Evolutionary conservation across 306 rosid genomes (phyloP).

Genomic region (Rubus idaeus): DNA sequence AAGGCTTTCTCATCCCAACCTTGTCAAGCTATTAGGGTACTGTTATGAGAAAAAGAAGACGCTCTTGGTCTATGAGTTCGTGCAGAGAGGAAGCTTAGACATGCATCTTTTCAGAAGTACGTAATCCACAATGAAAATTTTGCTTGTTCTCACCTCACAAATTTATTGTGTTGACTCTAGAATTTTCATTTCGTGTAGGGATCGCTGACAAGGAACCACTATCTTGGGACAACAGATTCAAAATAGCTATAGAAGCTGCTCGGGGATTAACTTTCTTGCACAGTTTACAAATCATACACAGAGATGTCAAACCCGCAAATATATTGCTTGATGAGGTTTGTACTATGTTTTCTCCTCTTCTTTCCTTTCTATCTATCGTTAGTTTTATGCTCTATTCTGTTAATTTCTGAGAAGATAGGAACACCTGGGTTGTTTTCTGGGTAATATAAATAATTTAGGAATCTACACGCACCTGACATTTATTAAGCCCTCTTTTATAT

Average conservation of each 20-base stretch:
- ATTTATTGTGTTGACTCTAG: conserved; percentile 6
- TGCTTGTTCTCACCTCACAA: no score
- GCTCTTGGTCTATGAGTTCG: conserved; percentile 79
- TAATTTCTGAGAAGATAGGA: background rate
- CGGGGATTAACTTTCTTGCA: conserved; percentile 77
- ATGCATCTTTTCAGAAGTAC: conserved; percentile 79
- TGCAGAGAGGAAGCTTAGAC: conserved; percentile 49
- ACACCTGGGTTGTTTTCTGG: background rate
- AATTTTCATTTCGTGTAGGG: conserved; percentile 38
- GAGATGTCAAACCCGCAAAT: conserved; percentile 86
- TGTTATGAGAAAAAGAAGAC: conserved; percentile 58
- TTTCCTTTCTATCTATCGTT: background rate
- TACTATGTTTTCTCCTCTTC: conserved; percentile 13
- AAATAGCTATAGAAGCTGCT: conserved; percentile 81
- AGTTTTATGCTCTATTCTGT: background rate
- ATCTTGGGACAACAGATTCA: conserved; percentile 70
- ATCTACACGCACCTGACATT: background rate
- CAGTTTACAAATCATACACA: conserved; percentile 60
- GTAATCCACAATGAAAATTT: conserved; percentile 3
- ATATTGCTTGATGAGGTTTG: conserved; percentile 74
- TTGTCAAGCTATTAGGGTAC: conserved; percentile 76
- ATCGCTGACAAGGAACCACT: conserved; percentile 40
- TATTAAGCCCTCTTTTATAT: background rate
- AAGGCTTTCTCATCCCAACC: conserved; percentile 73
- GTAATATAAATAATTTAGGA: background rate